phyloP scores from a whole-genome alignment of 1,284 basidiomycete species.

The Irpex lacteus region DNA sequence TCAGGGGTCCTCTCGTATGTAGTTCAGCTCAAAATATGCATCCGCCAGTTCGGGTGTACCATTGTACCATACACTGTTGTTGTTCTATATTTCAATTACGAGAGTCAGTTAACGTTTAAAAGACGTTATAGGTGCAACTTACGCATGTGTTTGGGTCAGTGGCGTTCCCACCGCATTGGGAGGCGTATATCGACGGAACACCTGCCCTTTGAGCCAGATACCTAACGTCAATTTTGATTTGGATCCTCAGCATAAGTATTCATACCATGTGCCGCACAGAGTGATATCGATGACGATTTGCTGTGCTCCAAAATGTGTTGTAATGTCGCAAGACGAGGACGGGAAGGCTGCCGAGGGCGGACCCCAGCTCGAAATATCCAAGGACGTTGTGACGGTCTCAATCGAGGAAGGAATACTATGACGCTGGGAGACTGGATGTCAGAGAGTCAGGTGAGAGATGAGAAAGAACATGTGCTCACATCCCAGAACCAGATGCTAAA shows the following conservation, averaged over 20 bases:
- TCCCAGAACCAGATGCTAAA: constrained; percentile 67
- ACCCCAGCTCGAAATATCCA: constrained; percentile 57
- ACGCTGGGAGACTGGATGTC: constrained; percentile 30
- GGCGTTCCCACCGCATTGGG: neutral
- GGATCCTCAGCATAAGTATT: constrained; percentile 1
- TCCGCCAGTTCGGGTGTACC: constrained; percentile 45
- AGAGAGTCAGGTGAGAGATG: too few species aligned
- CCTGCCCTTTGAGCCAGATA: neutral
- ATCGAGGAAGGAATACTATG: constrained; percentile 31
- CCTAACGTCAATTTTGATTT: neutral
- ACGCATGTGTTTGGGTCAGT: neutral
- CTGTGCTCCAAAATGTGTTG: constrained; percentile 47
- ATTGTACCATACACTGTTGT: constrained; percentile 51
- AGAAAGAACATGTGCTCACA: constrained; percentile 30
- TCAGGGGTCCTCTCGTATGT: too few species aligned
- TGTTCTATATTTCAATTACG: constrained; percentile 31
- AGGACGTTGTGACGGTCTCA: constrained; percentile 24
- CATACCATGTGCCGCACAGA: constrained; percentile 48
- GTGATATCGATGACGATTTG: constrained; percentile 49
- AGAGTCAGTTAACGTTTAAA: neutral
- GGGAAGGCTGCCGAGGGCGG: constrained; percentile 52
- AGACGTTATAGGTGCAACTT: neutral
- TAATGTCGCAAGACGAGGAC: constrained; percentile 40
- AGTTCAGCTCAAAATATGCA: constrained; percentile 51
- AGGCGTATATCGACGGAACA: neutral